These are phyloP conservation scores for Hevea brasiliensis DNA, from an alignment of 345 rosid genomes.

Conservation along the genomic window DNA sequence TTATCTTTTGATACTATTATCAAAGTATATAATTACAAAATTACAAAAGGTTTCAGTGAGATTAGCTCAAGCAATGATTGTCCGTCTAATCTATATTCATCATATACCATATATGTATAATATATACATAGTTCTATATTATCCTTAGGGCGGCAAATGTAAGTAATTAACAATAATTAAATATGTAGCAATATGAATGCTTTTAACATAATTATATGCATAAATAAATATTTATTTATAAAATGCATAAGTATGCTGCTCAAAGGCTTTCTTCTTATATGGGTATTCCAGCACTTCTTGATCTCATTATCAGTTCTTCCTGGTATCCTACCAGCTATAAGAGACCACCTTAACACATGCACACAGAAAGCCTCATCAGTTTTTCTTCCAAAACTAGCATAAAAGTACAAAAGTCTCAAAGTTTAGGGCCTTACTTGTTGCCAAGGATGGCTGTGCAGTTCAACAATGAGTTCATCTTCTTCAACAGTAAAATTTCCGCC, in stretches of 20 bases:
- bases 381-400: background rate
- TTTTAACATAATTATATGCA: no score
- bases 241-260: no score
- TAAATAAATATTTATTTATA: no score
- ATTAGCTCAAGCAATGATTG: no score
- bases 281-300: conserved; percentile 39
- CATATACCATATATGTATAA: no score
- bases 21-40: background rate
- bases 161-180: no score
- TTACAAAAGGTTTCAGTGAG: no score
- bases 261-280: conserved; percentile 28
- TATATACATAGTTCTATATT: no score
- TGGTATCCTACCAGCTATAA: conserved; percentile 33
- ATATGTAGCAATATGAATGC: no score
- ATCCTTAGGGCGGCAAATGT: no score
- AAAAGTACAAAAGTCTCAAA: background rate
- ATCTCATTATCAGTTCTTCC: conserved; percentile 41
- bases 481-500: conserved; percentile 34
- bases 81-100: no score
- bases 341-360: conserved; percentile 32
- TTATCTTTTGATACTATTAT: background rate
- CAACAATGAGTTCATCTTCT: conserved; percentile 41
- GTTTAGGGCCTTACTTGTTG: conserved; percentile 27
- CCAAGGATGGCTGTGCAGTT: conserved; percentile 36
- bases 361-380: background rate